These are phyloP conservation scores for Tephrocybe sp. DNA, from an alignment of 768 basidiomycete genomes.

Conservation along the genomic window DNA sequence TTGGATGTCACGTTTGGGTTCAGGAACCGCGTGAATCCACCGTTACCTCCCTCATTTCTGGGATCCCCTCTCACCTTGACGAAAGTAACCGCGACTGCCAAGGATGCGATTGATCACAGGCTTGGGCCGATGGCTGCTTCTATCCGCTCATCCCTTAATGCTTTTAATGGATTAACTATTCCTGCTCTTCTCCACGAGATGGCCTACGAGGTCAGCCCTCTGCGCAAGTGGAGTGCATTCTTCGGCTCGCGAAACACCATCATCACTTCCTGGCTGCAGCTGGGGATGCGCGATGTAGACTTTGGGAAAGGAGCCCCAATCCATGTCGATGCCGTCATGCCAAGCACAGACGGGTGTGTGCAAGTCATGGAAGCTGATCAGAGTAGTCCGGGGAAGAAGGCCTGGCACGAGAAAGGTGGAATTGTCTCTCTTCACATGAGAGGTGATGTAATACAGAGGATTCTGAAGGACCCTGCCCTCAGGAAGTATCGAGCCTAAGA, in stretches of 20 bases:
- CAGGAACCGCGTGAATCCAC: conserved; percentile 21
- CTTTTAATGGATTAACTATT: conserved; percentile 25
- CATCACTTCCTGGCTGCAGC: conserved; percentile 33
- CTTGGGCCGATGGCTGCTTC: conserved; percentile 21
- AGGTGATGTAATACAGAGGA: conserved; percentile 20
- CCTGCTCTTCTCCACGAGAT: conserved; percentile 33
- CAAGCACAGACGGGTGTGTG: conserved; percentile 30
- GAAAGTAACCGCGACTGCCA: conserved; percentile 20
- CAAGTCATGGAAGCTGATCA: conserved; percentile 28
- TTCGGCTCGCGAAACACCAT: conserved; percentile 31
- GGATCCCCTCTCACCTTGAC: conserved; percentile 33
- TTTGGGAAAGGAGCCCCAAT: conserved; percentile 29
- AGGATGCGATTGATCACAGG: conserved; percentile 10
- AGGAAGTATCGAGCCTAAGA: conserved; percentile 19
- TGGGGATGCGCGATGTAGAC: conserved; percentile 32
- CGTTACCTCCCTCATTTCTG: conserved; percentile 25
- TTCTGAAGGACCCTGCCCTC: conserved; percentile 25
- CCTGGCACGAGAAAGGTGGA: conserved; percentile 25
- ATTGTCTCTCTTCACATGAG: conserved; percentile 23
- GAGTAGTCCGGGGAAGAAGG: background rate
- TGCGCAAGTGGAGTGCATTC: conserved; percentile 34
- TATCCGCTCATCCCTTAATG: conserved; percentile 25
- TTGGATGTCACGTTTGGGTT: conserved; percentile 23
- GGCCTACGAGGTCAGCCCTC: conserved; percentile 28
- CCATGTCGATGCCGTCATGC: conserved; percentile 32